Base-by-base conservation (phyloP, 495 filamentous ascomycete genomes). In the Cercophora sp. region DNA sequence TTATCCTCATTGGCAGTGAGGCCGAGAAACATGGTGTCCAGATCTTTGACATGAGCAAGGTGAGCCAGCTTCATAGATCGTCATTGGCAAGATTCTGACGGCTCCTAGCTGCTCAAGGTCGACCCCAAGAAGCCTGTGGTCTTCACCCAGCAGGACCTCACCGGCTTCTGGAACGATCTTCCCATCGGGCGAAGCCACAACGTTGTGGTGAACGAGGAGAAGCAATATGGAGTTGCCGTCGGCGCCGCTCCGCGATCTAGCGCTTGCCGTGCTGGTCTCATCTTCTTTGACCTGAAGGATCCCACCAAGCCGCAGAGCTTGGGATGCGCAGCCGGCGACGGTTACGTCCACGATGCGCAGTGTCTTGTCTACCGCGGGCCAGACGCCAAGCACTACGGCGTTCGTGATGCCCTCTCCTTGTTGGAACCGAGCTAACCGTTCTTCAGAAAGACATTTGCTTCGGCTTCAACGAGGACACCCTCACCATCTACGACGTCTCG, bases 401-500 rank as follows among this genome's bases (percentile, higher is more conserved):
- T n/a, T n/a, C n/a, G n/a, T n/a, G n/a, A n/a, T n/a, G n/a, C n/a
- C n/a, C n/a, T n/a, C n/a, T n/a, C n/a, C n/a, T n/a, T n/a, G n/a
- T n/a, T n/a, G n/a, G n/a, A n/a, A n/a, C n/a, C n/a, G n/a, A n/a
- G n/a, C n/a, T n/a, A n/a, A n/a, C n/a, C n/a, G n/a, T n/a, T n/a
- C n/a, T n/a, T n/a, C n/a, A n/a, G n/a, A 60, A 59, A 4, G 79
- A 83, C 49, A 76, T 82, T 56, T 83, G 79, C 62, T 82, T 79
- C 51, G 76, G 72, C 6, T 83, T 78, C 54, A 79, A 83, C 53
- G 69, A 71, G 52, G 69, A 71, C 25, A 68, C 67, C 2, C 37
- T 65, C 15, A 73, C 60, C 43, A 76, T 72, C 60, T 79, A 76
- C 58, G 79, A 83, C 40, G 73, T 81, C 19, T 79, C 78, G 5